These are phyloP conservation scores for Bruguiera hainesii DNA, from an alignment of 441 rosid genomes.

Conservation along the genomic window DNA sequence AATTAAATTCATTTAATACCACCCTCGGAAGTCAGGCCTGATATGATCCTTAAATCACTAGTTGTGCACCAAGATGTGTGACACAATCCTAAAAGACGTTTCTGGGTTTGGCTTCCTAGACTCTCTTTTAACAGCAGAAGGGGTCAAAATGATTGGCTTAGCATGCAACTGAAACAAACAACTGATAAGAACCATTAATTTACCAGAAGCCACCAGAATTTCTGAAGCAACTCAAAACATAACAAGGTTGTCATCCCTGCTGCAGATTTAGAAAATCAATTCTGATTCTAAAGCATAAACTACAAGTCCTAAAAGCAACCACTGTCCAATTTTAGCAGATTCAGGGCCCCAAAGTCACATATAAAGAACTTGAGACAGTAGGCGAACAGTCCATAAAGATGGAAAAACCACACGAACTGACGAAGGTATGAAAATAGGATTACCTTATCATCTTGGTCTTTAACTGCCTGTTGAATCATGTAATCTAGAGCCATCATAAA, in stretches of 20 bases:
- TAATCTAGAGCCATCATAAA: conserved; percentile 96
- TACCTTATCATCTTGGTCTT: conserved; percentile 84
- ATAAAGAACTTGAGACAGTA: neutral
- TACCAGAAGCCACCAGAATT: neutral
- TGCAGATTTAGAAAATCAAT: neutral
- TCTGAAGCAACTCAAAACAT: neutral
- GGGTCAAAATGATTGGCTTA: neutral
- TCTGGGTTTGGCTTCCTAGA: neutral
- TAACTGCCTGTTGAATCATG: conserved; percentile 84
- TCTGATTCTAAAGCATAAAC: neutral
- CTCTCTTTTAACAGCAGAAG: neutral
- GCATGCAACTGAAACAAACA: neutral
- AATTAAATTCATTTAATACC: too few relatives aligned
- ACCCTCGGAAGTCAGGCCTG: neutral
- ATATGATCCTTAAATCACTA: neutral
- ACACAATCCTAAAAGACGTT: neutral
- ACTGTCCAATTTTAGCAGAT: neutral
- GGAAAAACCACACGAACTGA: neutral
- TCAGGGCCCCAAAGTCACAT: neutral
- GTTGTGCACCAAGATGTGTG: too few relatives aligned
- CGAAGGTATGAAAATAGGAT: conserved; percentile 8
- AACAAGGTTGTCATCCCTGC: neutral
- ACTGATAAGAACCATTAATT: neutral
- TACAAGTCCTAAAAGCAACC: neutral
- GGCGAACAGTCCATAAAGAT: neutral